Evolutionary conservation across 192 early-diverging fungal genomes (phyloP), one percentile per base, ranked within the genome.

Genomic region (Coemansia sp.): DNA sequence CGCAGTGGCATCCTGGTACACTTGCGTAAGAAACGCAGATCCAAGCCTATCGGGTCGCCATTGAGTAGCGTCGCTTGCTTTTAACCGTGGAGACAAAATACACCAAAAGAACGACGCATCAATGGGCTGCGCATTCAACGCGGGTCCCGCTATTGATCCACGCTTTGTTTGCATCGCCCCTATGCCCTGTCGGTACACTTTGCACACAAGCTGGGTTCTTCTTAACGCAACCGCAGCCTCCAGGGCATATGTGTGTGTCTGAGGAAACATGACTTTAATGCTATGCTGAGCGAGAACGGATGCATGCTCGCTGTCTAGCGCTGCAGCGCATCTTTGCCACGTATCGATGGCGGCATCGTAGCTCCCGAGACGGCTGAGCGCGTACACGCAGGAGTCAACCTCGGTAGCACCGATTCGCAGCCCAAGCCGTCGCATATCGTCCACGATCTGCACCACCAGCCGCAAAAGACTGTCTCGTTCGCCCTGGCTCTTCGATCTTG

Each of bases 331-430:
- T 7, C 46, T 54, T 40, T 53, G 63, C 79, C 79, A 81, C 7
- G 40, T 39, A 19, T 69, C 65, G 10, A 81, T 32, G 5, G 74
- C 64, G 5, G 48, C 45, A 7, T 22, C 7, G 61, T 76, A 49
- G 46, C 40, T 32, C 6, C 67, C 67, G 4, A 76, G 65, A 9
- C 14, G 25, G 10, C 55, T 45, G 20, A 53, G 49, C 2, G 74
- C 74, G n/a, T 54, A 70, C 20, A 76, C 60, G 5, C 53, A 57
- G 0, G 70, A 70, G 7, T 67, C 70, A 13, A 64, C 55, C 64
- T 81, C 79, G 1, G 79, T 81, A 41, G 79, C 79, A 5, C 79
- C 79, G 7, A 81, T 57, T 0, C 70, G 67, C 48, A 81, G 55
- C 0, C 68, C 74, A 39, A 72, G 40, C 49, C 16, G 32, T 44